Base-by-base conservation (phyloP, 176 grass and related monocot genomes). In the Phyllostachys edulis region DNA sequence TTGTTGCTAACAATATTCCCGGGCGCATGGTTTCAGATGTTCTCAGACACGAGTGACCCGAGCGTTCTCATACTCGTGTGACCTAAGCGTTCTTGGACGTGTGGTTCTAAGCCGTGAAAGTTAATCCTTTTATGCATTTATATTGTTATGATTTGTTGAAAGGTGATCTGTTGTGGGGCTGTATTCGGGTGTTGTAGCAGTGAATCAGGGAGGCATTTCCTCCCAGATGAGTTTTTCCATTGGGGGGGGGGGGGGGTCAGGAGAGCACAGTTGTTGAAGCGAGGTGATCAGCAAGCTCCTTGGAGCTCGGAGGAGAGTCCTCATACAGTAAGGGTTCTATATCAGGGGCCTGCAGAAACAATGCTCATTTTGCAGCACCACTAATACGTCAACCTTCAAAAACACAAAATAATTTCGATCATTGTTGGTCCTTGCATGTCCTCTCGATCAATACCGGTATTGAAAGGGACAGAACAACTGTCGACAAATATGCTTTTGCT, bases 261-360 rank as follows among this genome's bases (percentile, higher is more conserved):
- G n/a, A n/a, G 87, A 76, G 73, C 88, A 70, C 77, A 84, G 26
- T 63, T 60, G n/a, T 88, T 93, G n/a, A n/a, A n/a, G n/a, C n/a
- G 4, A 91, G 71, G 41, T 89, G 87, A 42, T 86, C 81, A 0
- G 82, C 88, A 57, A 94, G 79, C 51, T 92, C 90, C 32, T 85
- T 92, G 29, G 88, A 84, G 81, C 79, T 87, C 54, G 85, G 85
- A 78, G 89, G 73, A 65, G 89, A 89, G 66, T 98, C 89, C 29
- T 93, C 91, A 64, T 90, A 94, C 37, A 87, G 72, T 45, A 92
- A 74, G 47, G 87, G 83, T 69, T 94, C 93, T 14, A 73, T 87
- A 60, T 92, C 93, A 71, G 96, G 93, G 36, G 91, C 91, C 93
- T 94, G 57, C 93, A 96, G 64, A 99, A 90, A 64, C 93, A 86